Conservation (phyloP, 2,329 filamentous ascomycete genomes). For the Colletotrichum truncatum region DNA sequence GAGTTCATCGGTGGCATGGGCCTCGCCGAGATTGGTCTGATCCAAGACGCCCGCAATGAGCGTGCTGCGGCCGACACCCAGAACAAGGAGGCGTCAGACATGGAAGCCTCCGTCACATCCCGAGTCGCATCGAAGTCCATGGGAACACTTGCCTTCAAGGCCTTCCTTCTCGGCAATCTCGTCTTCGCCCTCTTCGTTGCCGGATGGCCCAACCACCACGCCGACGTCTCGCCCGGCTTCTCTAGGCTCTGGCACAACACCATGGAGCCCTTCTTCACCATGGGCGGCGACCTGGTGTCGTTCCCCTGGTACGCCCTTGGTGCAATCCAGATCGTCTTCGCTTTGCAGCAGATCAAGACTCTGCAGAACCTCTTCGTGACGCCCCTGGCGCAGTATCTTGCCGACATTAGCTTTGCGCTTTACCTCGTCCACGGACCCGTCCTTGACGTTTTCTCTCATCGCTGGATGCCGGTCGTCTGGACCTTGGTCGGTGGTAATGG, state of each 20-base stretch:
- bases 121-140: slow-evolving; percentile 5
- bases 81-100: slow-evolving; percentile 30
- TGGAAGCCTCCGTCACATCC: slow-evolving; percentile 10
- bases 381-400: slow-evolving; percentile 62
- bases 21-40: slow-evolving; percentile 53
- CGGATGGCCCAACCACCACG: slow-evolving; percentile 50
- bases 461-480: slow-evolving; percentile 30
- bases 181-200: slow-evolving; percentile 44
- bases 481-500: slow-evolving; percentile 41
- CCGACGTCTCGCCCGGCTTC: slow-evolving; percentile 44
- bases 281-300: slow-evolving; percentile 42
- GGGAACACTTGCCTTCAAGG: slow-evolving; percentile 33
- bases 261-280: slow-evolving; percentile 42
- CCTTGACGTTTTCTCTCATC: slow-evolving; percentile 46
- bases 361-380: slow-evolving; percentile 52
- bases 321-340: slow-evolving; percentile 40
- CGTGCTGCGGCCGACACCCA: not conserved
- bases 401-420: slow-evolving; percentile 64
- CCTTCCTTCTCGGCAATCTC: slow-evolving; percentile 36
- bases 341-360: slow-evolving; percentile 41
- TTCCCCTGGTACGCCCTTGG: slow-evolving; percentile 48
- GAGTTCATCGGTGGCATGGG: slow-evolving; percentile 57
- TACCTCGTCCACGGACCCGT: slow-evolving; percentile 67
- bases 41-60: slow-evolving; percentile 36
- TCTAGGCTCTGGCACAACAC: slow-evolving; percentile 41